Base-by-base conservation (phyloP, 306 rosid genomes). In the cucumber (Cucumis sativus) region DNA sequence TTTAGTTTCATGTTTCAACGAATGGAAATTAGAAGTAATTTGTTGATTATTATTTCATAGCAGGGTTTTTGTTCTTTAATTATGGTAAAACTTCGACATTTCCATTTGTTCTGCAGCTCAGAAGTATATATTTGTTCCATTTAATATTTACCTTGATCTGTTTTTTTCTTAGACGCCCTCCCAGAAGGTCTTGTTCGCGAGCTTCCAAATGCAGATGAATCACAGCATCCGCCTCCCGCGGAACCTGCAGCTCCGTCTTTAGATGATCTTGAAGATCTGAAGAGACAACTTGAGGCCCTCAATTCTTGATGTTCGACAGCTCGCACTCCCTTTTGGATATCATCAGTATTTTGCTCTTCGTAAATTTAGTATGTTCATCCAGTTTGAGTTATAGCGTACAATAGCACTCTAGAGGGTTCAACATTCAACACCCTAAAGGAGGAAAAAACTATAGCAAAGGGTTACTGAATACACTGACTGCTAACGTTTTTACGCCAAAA, bases 141-240 rank as follows among this genome's bases (percentile, higher is more conserved):
- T 7, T 45, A 37, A 69, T 23, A 28, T 72, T 72, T 28, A 40
- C 68, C 63, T 52, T 6, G 33, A 23, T 58, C 23, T 20, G 54
- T 41, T 72, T 82, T 80, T 75, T 37, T 81, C 77, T 1, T 88
- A 95, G 98, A 85, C 85, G 80, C 77, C 74, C 90, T 95, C 35
- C 99, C 99, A 1, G 96, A 90, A 79, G 98, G 97, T 83, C 98
- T 95, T 76, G 85, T 88, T 64, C 95, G 83, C n/a, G 99, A 92
- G 84, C 96, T 95, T 72, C 99, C 98, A 64, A 85, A 56, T 79
- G 96, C 99, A 2, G 98, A 92, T 49, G 91, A 86, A 79, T 80
- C 77, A 64, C 83, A 77, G 17, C 82, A 86, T 43, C 67, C 43
- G 4, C 62, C 74, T 4, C 57, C 82, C 56, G 12, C 75, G 30